These are phyloP conservation scores for Ceratocystis variospora DNA, from an alignment of 2,329 filamentous ascomycete genomes.

Conservation along the genomic window DNA sequence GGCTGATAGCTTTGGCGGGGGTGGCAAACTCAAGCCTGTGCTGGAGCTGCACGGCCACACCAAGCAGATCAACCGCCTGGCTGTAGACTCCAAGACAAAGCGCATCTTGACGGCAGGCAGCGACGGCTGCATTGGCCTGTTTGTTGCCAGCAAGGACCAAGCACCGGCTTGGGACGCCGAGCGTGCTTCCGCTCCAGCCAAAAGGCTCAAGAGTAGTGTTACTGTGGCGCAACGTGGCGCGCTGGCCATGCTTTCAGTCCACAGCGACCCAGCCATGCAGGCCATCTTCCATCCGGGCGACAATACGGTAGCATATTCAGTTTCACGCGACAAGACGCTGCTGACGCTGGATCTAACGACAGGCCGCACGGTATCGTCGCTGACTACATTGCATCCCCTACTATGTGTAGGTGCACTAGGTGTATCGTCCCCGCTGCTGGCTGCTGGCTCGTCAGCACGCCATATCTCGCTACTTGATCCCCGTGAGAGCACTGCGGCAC, in stretches of 20 bases:
- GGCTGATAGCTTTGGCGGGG: slow-evolving; percentile 42
- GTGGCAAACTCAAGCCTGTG: slow-evolving; percentile 57
- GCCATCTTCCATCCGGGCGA: slow-evolving; percentile 77
- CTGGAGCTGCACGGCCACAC: slow-evolving; percentile 77
- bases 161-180: slow-evolving; percentile 58
- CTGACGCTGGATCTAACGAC: slow-evolving; percentile 87
- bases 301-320: slow-evolving; percentile 77
- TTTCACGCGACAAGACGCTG: slow-evolving; percentile 80
- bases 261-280: slow-evolving; percentile 62
- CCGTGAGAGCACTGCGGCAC: slow-evolving; percentile 58
- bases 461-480: slow-evolving; percentile 93
- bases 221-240: slow-evolving; percentile 59
- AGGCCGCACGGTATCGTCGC: slow-evolving; percentile 59
- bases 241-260: slow-evolving; percentile 55
- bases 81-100: slow-evolving; percentile 56
- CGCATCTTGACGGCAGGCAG: slow-evolving; percentile 74
- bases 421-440: slow-evolving; percentile 34
- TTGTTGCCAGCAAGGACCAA: slow-evolving; percentile 66
- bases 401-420: slow-evolving; percentile 65
- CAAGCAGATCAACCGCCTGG: slow-evolving; percentile 58
- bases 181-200: slow-evolving; percentile 38
- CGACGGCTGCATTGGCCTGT: slow-evolving; percentile 75
- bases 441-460: slow-evolving; percentile 67
- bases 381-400: slow-evolving; percentile 71
- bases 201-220: slow-evolving; percentile 33